Evolutionary conservation across 805 yeast genomes (phyloP).

Genomic region (Dipodascus albidus): DNA sequence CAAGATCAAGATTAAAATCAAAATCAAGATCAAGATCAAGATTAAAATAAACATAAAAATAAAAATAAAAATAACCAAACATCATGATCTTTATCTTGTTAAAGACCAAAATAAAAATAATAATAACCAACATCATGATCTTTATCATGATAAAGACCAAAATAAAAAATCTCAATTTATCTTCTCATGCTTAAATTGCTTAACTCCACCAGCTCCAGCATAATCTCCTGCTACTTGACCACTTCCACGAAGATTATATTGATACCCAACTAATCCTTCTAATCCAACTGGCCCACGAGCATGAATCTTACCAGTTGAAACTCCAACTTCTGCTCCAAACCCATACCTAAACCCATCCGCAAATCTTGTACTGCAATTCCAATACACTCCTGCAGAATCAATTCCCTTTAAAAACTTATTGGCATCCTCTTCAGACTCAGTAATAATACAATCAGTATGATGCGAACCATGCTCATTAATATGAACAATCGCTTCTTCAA

Average conservation of each 20-base stretch:
- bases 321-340: constrained; percentile 97
- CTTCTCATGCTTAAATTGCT: constrained; percentile 53
- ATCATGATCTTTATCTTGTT: no score
- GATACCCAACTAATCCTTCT: constrained; percentile 93
- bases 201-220: constrained; percentile 82
- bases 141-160: neutral
- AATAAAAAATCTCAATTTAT: neutral
- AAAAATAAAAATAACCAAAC: no score
- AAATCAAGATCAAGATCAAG: no score
- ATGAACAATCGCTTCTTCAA: constrained; percentile 69
- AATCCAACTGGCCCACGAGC: constrained; percentile 98
- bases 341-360: constrained; percentile 99
- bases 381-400: constrained; percentile 93
- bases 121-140: neutral
- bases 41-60: no score
- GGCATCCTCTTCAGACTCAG: constrained; percentile 62
- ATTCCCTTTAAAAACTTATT: constrained; percentile 70
- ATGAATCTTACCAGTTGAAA: constrained; percentile 91
- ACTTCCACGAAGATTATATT: constrained; percentile 80
- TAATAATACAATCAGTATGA: constrained; percentile 88
- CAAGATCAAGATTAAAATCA: no score
- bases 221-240: constrained; percentile 93
- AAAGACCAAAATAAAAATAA: no score
- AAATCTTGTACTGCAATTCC: constrained; percentile 95
- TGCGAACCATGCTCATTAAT: constrained; percentile 89